These are phyloP conservation scores for Angomonas desouzai DNA, from an alignment of 208 protist species.

Conservation along the genomic window DNA sequence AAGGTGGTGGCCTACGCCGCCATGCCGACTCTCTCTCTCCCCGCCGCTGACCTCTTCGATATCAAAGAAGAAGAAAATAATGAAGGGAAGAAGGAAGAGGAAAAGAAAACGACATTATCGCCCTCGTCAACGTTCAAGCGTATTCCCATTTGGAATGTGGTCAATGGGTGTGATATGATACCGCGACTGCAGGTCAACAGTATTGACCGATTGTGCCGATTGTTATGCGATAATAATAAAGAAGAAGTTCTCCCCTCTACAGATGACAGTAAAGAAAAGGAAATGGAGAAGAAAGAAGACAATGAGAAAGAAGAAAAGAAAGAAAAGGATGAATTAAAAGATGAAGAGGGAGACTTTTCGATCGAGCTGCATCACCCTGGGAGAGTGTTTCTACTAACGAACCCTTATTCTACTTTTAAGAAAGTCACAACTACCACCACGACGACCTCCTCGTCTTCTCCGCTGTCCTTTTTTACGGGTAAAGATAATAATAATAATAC, in stretches of 20 bases:
- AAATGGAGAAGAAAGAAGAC: background rate
- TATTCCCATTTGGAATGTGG: constrained; percentile 45
- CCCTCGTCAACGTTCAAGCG: background rate
- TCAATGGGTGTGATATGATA: constrained; percentile 53
- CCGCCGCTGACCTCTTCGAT: constrained; percentile 37
- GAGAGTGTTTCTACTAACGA: background rate
- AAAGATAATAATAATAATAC: no score
- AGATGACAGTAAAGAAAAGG: constrained; percentile 1
- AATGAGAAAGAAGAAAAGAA: background rate
- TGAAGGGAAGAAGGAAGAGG: background rate
- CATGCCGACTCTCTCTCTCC: constrained; percentile 55
- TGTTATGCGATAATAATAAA: constrained; percentile 2
- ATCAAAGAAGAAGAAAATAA: constrained; percentile 4
- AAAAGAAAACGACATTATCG: background rate
- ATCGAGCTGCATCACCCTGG: background rate
- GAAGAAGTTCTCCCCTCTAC: background rate
- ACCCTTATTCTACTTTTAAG: background rate
- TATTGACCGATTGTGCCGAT: constrained; percentile 38
- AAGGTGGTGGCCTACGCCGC: constrained; percentile 54
- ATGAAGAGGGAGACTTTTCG: background rate
- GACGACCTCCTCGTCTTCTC: background rate
- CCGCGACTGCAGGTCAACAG: constrained; percentile 65
- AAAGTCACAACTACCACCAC: background rate
- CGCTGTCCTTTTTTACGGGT: background rate
- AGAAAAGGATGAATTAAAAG: background rate